Base-by-base conservation (phyloP, 495 filamentous ascomycete species). In the Penicillium antarcticum region DNA sequence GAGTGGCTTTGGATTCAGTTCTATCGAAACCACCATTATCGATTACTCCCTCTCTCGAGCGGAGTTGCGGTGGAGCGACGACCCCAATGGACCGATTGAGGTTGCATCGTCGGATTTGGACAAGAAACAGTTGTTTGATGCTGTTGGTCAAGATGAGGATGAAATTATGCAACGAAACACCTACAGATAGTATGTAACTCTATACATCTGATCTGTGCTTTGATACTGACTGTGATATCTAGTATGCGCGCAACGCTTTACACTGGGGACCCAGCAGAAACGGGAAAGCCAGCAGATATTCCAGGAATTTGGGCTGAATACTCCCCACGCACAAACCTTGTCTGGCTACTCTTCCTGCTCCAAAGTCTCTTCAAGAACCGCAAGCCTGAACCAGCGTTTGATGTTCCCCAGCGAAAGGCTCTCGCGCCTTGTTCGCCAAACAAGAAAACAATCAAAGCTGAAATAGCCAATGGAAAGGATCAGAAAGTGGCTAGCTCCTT, bases 41-140 rank as follows among this genome's bases (percentile, higher is more conserved):
- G 91, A 96, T 66, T 96, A 95, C 63, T 92, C 90, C 1, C 81
- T 95, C 33, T 95, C 89, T 0, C 83, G 91, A 14, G 87, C 74
- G 4, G 68, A 72, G 8, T 55, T 74, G 12, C 56, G 54, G 0
- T 23, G 69, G 2, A 56, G 53, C 13, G 69, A 68, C 18, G 57
- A 62, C 1, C 35, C 60, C 0, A 52, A 60, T 11, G 59, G 63
- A 17, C 16, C 57, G 5, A 38, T 63, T 3, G 70, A 76, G 21
- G 56, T 73, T 26, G 68, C 76, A n/a, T 75, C 70, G 5, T 70
- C 72, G 0, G 73, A 77, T 51, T 57, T 77, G 39, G 73, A 77
- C 44, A 73, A 70, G 39, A 73, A 75, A 58, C 63, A 74, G 21
- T 68, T 77, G 11, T 77, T 77, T 48, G 72, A 74, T 55, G 66